Base-by-base conservation (phyloP, 495 filamentous ascomycete species). In the Penicillium simplicissimum region DNA sequence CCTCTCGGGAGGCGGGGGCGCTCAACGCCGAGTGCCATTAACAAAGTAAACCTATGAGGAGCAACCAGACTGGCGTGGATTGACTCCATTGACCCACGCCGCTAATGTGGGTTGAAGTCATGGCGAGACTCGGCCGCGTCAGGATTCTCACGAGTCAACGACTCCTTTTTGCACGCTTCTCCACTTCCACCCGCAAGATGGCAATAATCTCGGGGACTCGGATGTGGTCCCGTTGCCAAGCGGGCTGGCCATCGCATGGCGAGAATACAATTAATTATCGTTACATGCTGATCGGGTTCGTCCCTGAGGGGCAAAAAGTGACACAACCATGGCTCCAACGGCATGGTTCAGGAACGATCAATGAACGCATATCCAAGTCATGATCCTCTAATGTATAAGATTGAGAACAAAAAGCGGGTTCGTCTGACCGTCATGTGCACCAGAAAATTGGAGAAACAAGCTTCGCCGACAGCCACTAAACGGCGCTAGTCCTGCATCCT, bases 71-170 rank as follows among this genome's bases (percentile, higher is more conserved):
- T 54, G 17, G 34, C 36, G 11, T 33, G 21, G 35, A 28, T 37
- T 55, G 52, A 55, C 37, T 17, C 35, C 25, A 9, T 57, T 34
- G 65, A 67, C 67, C 67, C 67, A 70, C 67, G 64, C 58, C 56
- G 61, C 67, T 70, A 67, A 65, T 55, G 65, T 52, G 49, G 52
- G 53, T 64, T 68, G 63, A 66, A 60, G 63, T 70, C 66, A 68
- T 70, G 33, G 48, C 58, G 48, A 37, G 40, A 49, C 33, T 31
- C 28, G 43, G 45, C 45, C 62, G 62, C 59, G 62, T 65, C 56
- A 60, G 47, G 21, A 40, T 31, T 31, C 28, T 7, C 4, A 31
- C 28, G 28, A 15, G 3, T 40, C 5, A 40, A 15, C 2, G 19
- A 31, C 45, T 25, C 45, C 23, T 28, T 49, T 49, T 49, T 49